Percentiles rank a stretch among this genome's conserved stretches.
Conservation (phyloP, 306 rosid species). For the Fagus sylvatica region DNA sequence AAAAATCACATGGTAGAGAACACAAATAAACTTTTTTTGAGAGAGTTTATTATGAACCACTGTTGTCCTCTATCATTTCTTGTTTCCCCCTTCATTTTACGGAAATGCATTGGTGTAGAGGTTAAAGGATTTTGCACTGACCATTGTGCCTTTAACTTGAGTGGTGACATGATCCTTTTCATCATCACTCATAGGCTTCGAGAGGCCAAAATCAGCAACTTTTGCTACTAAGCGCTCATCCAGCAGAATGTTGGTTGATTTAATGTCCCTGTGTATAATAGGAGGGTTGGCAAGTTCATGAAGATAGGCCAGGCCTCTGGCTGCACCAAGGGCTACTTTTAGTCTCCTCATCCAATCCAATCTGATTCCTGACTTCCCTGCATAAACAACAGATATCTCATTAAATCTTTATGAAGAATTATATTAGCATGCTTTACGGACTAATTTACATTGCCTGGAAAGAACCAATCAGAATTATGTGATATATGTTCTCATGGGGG, state of each 20-base stretch:
- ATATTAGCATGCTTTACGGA: not conserved
- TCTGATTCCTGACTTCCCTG: conserved; percentile 41
- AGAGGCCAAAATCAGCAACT: conserved; percentile 87
- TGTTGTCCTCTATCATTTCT: not conserved
- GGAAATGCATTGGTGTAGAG: not conserved
- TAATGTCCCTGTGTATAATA: conserved; percentile 80
- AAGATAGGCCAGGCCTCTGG: conserved; percentile 75
- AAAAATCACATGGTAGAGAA: no score
- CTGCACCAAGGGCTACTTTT: conserved; percentile 54
- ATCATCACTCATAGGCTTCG: conserved; percentile 56
- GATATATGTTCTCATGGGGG: no score
- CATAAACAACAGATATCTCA: not conserved
- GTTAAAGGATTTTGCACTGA: conserved; percentile 10
- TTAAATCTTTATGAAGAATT: not conserved
- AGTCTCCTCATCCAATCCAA: conserved; percentile 51
- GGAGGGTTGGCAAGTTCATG: conserved; percentile 80
- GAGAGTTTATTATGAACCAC: not conserved
- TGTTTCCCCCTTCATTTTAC: not conserved
- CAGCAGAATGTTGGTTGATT: conserved; percentile 70
- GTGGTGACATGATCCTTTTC: conserved; percentile 58
- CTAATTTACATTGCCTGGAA: not conserved
- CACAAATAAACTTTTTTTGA: no score
- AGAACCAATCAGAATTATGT: not conserved
- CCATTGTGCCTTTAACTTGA: conserved; percentile 64
- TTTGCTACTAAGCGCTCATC: conserved; percentile 67